These are phyloP conservation scores for Aegilops sharonensis DNA, from an alignment of 176 grass and related monocot genomes.

Conservation along the genomic window DNA sequence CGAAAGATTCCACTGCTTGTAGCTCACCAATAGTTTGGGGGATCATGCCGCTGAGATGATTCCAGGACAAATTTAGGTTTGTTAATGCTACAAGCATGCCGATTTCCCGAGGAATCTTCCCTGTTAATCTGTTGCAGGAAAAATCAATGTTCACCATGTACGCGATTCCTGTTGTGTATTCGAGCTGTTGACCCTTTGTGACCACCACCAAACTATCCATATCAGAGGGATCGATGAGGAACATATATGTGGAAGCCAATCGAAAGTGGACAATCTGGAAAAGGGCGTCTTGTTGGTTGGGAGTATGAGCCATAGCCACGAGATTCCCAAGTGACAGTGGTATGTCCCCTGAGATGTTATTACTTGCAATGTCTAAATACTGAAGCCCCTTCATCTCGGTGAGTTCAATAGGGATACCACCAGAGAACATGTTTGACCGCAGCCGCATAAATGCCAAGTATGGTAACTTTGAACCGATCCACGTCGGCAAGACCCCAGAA, in stretches of 20 bases:
- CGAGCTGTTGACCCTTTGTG: not conserved
- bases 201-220: not conserved
- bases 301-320: not conserved
- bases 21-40: slow-evolving; percentile 26
- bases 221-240: not conserved
- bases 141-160: slow-evolving; percentile 37
- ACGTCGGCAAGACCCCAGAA: not conserved
- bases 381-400: slow-evolving; percentile 8
- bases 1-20: not conserved
- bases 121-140: slow-evolving; percentile 15
- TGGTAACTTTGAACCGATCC: not conserved
- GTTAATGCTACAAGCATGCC: not conserved
- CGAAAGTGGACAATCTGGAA: not conserved
- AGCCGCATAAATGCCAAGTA: not conserved
- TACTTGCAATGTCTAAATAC: slow-evolving; percentile 11
- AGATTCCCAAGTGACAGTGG: not conserved
- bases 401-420: not conserved
- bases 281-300: not conserved
- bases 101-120: slow-evolving; percentile 18
- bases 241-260: not conserved
- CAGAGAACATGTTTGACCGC: slow-evolving; percentile 15
- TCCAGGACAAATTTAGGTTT: slow-evolving; percentile 31
- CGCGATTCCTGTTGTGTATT: not conserved
- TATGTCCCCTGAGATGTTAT: slow-evolving; percentile 4
- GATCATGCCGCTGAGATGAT: slow-evolving; percentile 37